Evolutionary conservation across 169 alveolate species (phyloP), one percentile per base, ranked within the genome.

Genomic region (Cyclospora cayetanensis): DNA sequence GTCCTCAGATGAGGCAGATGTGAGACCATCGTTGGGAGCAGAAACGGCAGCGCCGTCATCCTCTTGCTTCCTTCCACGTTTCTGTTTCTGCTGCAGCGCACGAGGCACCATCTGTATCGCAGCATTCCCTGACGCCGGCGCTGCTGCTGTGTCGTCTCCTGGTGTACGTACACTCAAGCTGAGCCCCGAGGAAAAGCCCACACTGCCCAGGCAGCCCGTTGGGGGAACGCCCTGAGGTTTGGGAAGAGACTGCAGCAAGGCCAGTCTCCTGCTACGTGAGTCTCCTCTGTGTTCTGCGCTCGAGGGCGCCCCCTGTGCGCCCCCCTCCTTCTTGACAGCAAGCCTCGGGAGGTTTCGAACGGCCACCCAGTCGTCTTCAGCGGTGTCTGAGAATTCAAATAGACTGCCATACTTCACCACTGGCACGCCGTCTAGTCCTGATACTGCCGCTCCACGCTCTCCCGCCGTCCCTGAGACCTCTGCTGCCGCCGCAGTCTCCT

Each of bases 61-160:
- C 7, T 55, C 70, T 55, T 22, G 7, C 15, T 46, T 46, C 55
- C 7, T 15, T 55, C 7, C 7, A 4, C n/a, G 15, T 22, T 9
- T 55, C 42, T 66, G 79, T 42, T 66, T 66, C 42, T 66, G 39
- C 79, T 66, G 79, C 46, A 66, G 79, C 79, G 31, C 79, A 22
- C 79, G 79, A 11, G 79, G 79, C 42, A 66, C 9, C 79, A 66
- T 66, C 79, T 66, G 79, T 42, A 66, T 37, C 35, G 79, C 79
- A 25, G 79, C 79, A n/a, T n/a, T 27, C 25, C 79, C 42, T 31
- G 79, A 2, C 7, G 79, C 79, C 3, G 7, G 46, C 7, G 79
- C 79, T 29, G 79, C 79, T 29, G 79, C 20, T 4, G 79, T 9
- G 7, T 37, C 42, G 9, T 11, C 79, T 27, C 35, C 79, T 27